A percentile compares a stretch with the other conserved stretches of the same genome.
Evolutionary conservation across 768 basidiomycete genomes (phyloP).

Genomic region (Boletus pseudo-olivaceus): DNA sequence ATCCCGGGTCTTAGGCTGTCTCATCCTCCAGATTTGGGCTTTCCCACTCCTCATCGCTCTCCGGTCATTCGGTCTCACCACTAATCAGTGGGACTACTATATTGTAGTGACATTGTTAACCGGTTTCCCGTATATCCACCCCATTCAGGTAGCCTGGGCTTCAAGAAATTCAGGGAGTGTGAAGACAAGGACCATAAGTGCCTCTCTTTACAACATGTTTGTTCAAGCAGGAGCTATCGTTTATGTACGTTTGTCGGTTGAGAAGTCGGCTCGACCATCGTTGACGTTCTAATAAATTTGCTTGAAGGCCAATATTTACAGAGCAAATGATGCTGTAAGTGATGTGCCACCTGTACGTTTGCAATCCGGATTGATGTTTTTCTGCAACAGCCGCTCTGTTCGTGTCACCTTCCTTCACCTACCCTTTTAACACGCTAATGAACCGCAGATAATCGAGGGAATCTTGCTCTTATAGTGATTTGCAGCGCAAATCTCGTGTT

Average conservation of each 20-base stretch:
- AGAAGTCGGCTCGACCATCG: no score
- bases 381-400: conserved; percentile 1
- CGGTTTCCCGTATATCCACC: conserved; percentile 46
- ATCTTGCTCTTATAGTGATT: conserved; percentile 52
- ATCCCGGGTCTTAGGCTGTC: conserved; percentile 50
- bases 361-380: neutral
- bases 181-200: conserved; percentile 46
- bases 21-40: conserved; percentile 59
- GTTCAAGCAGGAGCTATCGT: no score
- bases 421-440: neutral
- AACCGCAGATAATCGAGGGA: conserved; percentile 54
- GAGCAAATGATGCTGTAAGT: conserved; percentile 44
- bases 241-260: no score
- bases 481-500: conserved; percentile 48
- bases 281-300: conserved; percentile 3
- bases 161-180: conserved; percentile 62
- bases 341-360: neutral
- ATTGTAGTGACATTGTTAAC: conserved; percentile 51
- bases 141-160: conserved; percentile 52
- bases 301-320: conserved; percentile 51
- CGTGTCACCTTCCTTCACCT: neutral
- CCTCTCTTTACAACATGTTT: no score
- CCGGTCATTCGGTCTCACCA: conserved; percentile 45
- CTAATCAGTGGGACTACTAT: conserved; percentile 56
- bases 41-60: conserved; percentile 57